Base-by-base conservation (phyloP, 495 filamentous ascomycete genomes). In the Penicillium samsonianum region DNA sequence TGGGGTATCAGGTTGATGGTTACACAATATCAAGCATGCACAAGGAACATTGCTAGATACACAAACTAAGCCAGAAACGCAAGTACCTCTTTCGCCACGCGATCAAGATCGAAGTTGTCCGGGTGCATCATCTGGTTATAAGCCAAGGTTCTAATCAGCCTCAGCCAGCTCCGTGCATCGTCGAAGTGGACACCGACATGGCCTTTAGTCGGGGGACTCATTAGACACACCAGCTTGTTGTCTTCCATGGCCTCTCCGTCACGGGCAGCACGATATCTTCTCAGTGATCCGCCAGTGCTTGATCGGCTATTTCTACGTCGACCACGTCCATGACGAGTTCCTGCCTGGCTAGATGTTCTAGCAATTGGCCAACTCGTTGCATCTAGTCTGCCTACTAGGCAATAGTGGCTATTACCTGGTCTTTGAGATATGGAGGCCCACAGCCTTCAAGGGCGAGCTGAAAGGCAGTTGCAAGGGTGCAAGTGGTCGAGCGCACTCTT, bases 281-380 rank as follows among this genome's bases (percentile, higher is more conserved):
- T n/a, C n/a, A n/a, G n/a, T 50, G 50, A 28, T 44, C 51, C 20
- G 2, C 17, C 14, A 60, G 51, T 50, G 58, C 58, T 46, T 44
- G 33, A 20, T 35, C 8, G 50, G 43, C 51, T 12, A 30, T 45
- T 50, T 60, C 37, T 14, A 3, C 23, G 20, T 50, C 45, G 22
- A 55, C 37, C 1, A 60, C 10, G 38, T 60, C 52, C 33, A 46
- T 60, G 52, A 60, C 52, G 26, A 55, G 40, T 51, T 35, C 52
- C 41, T 47, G 40, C 23, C 41, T 3, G 19, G 52, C 61, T 4
- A 55, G 40, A 55, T 61, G 38, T 46, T 68, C 58, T 17, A 62
- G 49, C 10, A 70, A 62, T 28, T 53, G 22, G 10, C 48, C 54
- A 42, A 71, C 49, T 11, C 58, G 63, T 20, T 54, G 43, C 35